Conservation (phyloP, 2,329 filamentous ascomycete genomes). For the Trichoderma semiorbis region DNA sequence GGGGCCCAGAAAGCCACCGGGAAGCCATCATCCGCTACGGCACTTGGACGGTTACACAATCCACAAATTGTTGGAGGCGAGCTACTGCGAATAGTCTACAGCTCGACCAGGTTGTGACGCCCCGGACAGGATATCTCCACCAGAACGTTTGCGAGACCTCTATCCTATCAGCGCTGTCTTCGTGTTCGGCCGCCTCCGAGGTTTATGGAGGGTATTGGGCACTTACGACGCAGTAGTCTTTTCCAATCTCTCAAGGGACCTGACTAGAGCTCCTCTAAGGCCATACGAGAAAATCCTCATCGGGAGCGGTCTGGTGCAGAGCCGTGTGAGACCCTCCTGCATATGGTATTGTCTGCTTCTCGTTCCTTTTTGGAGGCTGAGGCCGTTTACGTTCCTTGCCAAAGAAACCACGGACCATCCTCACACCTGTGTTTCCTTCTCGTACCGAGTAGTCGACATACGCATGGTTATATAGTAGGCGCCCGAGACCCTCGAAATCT, state of each 20-base stretch:
- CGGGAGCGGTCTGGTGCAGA: slow-evolving; percentile 33
- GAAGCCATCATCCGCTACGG: slow-evolving; percentile 10
- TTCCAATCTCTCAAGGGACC: neutral
- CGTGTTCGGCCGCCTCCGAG: slow-evolving; percentile 1
- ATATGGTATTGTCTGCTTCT: neutral
- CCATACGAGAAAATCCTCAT: slow-evolving; percentile 38
- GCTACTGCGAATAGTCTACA: slow-evolving; percentile 15
- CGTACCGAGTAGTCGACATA: neutral
- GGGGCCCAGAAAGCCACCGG: slow-evolving; percentile 7
- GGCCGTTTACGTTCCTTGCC: neutral
- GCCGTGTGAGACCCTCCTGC: slow-evolving; percentile 26
- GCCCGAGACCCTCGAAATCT: neutral
- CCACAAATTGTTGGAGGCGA: slow-evolving; percentile 10
- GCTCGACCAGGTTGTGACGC: slow-evolving; percentile 6
- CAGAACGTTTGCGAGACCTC: slow-evolving; percentile 7
- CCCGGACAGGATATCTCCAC: neutral
- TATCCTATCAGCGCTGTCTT: neutral
- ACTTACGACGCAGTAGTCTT: neutral
- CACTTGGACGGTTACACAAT: neutral
- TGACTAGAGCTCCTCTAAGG: neutral
- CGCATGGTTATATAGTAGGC: neutral
- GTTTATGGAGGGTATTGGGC: neutral
- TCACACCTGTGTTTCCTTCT: slow-evolving; percentile 1
- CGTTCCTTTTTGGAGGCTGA: slow-evolving; percentile 2
- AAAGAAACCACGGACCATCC: neutral